A percentile compares a stretch with the other conserved stretches of the same genome.
Conservation (phyloP, 2,329 filamentous ascomycete species). For the Macroventuria anomochaeta region DNA sequence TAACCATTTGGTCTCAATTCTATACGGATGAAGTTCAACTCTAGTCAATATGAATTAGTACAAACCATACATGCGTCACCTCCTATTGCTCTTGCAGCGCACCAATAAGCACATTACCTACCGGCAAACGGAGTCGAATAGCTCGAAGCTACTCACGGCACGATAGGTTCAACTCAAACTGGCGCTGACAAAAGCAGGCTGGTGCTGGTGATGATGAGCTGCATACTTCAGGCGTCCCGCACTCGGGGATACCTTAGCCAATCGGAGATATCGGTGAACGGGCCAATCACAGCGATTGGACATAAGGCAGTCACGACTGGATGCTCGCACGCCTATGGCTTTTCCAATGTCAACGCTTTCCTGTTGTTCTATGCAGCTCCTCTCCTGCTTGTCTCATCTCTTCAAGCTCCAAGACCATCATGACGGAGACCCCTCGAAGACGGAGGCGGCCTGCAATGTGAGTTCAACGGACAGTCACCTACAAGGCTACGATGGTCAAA, state of each 20-base stretch:
- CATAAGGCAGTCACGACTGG: neutral
- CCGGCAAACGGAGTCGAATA: neutral
- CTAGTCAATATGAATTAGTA: neutral
- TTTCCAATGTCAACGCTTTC: neutral
- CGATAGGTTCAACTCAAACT: neutral
- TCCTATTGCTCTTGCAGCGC: neutral
- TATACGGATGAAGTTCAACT: neutral
- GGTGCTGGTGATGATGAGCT: neutral
- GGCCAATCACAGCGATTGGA: conserved; percentile 14
- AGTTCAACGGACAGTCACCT: conserved; percentile 11
- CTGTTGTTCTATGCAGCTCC: neutral
- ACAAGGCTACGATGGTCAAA: neutral
- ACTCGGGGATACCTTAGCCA: neutral
- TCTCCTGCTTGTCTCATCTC: neutral
- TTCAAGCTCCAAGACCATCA: neutral
- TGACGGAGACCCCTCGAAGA: conserved; percentile 34
- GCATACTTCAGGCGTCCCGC: conserved; percentile 1
- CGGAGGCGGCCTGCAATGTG: conserved; percentile 56
- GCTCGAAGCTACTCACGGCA: no score
- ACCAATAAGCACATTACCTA: neutral
- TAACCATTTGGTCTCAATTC: neutral
- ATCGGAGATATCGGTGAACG: conserved; percentile 1
- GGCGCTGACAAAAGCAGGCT: neutral
- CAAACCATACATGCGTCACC: neutral
- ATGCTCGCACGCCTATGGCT: neutral